Base-by-base conservation (phyloP, 2,329 filamentous ascomycete species). In the Calonectria montana region DNA sequence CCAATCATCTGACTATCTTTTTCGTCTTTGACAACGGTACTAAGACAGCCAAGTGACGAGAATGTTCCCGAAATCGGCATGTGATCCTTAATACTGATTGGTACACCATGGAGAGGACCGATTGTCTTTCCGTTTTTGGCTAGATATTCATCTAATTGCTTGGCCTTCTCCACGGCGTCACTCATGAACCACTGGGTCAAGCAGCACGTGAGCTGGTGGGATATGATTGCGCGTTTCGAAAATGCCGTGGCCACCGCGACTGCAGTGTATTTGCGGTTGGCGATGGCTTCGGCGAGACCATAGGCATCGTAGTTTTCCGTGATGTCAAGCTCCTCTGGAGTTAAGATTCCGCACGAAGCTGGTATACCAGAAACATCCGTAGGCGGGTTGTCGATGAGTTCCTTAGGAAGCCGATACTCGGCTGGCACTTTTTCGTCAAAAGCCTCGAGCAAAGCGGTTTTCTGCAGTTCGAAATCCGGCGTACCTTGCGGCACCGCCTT, bases 1-100 rank as follows among this genome's bases (percentile, higher is more conserved):
- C 87, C 84, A 0, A 92, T 87, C 35, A 93, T 84, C 0, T 89
- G 88, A 7, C 89, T 86, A 78, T 92, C 89, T 37, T 85, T 81
- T 13, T 83, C 79, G 16, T 88, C 87, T 86, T 84, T 72, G 85
- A 83, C 48, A 85, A 89, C 73, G 87, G 84, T 35, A 84, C 85
- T 7, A 13, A 88, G 84, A 69, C 92, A 89, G 1, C 91, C 90
- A 2, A 87, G 78, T 0, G 86, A 86, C 5, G 85, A 86, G 57
- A 86, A 86, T 21, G 86, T 85, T 4, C 88, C 87, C 0, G 81
- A 79, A n/a, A 91, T 79, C 35, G 90, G 87, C 81, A 92, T 90
- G 69, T 90, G 89, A 76, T 91, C 89, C 37, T 81, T 81, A 8
- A 81, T 55, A 18, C 78, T 80, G 27, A 80, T 29, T 0, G 79